A percentile compares a stretch with the other conserved stretches of the same genome.
Conservation (phyloP, 2,329 filamentous ascomycete species). For the Fragosphaeria purpurea region DNA sequence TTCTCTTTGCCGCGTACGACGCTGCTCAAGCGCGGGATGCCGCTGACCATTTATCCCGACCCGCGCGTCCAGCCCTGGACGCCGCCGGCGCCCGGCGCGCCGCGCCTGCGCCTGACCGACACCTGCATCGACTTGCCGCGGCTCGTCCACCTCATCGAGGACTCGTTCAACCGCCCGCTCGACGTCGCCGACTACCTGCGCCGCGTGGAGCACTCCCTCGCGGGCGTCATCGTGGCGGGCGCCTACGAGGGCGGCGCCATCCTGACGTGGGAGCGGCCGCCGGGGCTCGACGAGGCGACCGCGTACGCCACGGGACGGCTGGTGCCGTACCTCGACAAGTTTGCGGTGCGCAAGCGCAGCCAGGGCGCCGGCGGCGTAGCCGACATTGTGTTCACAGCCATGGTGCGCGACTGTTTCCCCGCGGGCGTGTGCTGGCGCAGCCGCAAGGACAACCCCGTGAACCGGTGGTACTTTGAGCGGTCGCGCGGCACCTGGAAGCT, state of each 20-base stretch:
- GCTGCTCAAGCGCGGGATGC: slow-evolving; percentile 84
- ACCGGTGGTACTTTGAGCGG: slow-evolving; percentile 98
- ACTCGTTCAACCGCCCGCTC: slow-evolving; percentile 80
- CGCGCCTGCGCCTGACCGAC: slow-evolving; percentile 64
- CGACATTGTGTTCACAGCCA: slow-evolving; percentile 91
- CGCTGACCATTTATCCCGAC: slow-evolving; percentile 72
- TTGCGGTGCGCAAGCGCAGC: slow-evolving; percentile 78
- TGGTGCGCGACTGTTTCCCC: slow-evolving; percentile 84
- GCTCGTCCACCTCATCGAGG: slow-evolving; percentile 79
- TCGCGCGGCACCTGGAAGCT: slow-evolving; percentile 77
- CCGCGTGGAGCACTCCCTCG: slow-evolving; percentile 71
- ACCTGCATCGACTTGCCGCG: slow-evolving; percentile 72
- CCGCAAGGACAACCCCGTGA: slow-evolving; percentile 84
- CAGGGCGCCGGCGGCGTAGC: slow-evolving; percentile 90
- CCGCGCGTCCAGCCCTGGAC: slow-evolving; percentile 57
- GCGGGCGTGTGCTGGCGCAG: slow-evolving; percentile 87
- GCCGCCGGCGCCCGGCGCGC: slow-evolving; percentile 48
- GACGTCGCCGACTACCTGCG: slow-evolving; percentile 74
- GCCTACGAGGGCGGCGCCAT: slow-evolving; percentile 95
- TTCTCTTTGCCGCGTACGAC: slow-evolving; percentile 42
- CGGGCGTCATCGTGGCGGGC: slow-evolving; percentile 87
- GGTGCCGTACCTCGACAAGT: slow-evolving; percentile 95
- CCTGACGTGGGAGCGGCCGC: slow-evolving; percentile 78
- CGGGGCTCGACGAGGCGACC: slow-evolving; percentile 43
- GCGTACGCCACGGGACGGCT: slow-evolving; percentile 49